Conservation (phyloP, 768 basidiomycete genomes). For the Ephemerocybe angulata region DNA sequence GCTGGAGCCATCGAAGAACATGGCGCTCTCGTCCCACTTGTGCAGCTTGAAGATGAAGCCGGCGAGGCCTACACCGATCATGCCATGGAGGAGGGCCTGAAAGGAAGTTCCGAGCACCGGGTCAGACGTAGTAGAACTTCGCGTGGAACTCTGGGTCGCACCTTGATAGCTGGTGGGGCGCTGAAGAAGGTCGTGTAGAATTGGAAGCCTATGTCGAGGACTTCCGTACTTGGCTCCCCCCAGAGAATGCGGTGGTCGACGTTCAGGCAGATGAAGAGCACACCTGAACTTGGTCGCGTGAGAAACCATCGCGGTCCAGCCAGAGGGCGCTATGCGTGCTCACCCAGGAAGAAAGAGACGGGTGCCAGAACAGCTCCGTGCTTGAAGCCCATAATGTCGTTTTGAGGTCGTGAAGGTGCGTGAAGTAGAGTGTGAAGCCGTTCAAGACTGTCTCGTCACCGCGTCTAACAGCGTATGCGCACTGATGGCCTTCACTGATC, state of each 20-base stretch:
- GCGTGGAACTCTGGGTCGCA: conserved; percentile 24
- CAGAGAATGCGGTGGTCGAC: conserved; percentile 87
- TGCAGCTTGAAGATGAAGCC: conserved; percentile 77
- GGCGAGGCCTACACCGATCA: conserved; percentile 73
- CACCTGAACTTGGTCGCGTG: conserved; percentile 40
- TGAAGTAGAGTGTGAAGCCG: background rate
- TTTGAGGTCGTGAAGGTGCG: conserved; percentile 7
- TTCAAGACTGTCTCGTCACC: background rate
- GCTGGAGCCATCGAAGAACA: conserved; percentile 91
- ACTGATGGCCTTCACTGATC: background rate
- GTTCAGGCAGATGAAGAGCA: conserved; percentile 80
- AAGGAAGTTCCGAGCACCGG: background rate
- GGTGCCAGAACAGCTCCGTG: conserved; percentile 86
- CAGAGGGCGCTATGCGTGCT: conserved; percentile 19
- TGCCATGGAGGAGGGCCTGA: conserved; percentile 85
- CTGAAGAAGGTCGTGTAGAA: conserved; percentile 94
- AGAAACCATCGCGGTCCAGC: background rate
- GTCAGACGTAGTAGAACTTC: background rate
- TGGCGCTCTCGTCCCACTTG: conserved; percentile 87
- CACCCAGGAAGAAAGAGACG: conserved; percentile 87
- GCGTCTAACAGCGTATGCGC: background rate
- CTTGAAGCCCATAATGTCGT: conserved; percentile 71
- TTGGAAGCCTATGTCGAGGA: conserved; percentile 72
- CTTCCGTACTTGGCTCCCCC: conserved; percentile 57
- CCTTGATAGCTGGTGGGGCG: conserved; percentile 92